Evolutionary conservation across 1,284 basidiomycete genomes (phyloP), one percentile per base, ranked within the genome.

Genomic region (Pseudozyma hubeiensis): DNA sequence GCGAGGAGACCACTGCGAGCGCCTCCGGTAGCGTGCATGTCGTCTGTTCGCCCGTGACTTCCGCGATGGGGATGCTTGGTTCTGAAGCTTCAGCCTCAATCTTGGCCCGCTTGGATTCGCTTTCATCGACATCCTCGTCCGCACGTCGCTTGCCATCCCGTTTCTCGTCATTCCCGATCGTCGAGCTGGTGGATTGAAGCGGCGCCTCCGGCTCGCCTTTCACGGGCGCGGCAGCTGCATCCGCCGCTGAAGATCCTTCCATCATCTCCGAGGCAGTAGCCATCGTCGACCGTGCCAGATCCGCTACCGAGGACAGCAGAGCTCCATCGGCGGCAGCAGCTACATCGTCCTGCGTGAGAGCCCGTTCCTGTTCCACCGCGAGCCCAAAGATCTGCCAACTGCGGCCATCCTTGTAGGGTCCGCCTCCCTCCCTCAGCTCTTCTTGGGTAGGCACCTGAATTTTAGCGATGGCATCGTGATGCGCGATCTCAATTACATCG

Each of bases 371-470:
- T 19, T 74, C 71, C 54, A 74, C 48, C 17, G 65, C 53, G 10
- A 75, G 44, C 5, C 72, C 72, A 49, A 70, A 70, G 57, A 75
- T 70, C 53, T 70, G 64, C 72, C 72, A 75, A 48, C 67, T 66
- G 17, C 57, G 55, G 0, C 63, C 63, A 16, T 65, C 54, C 2
- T 43, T 52, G 34, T 64, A 64, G 0, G 61, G 60, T 7, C 59
- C 70, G 7, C 60, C 56, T 14, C 46, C 51, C 11, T 61, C 46
- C 14, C 46, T 29, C 24, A 74, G 58, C 40, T 74, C 66, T 5
- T 70, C 59, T 14, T 66, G 53, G 0, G 72, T 75, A 0, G 72
- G 72, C 3, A 75, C 72, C 17, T 69, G 72, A 9, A 75, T 67
- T 31, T 49, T 64, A 2, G 55, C 24, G 11, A 75, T 52, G 31